Evolutionary conservation across 2,329 filamentous ascomycete species (phyloP).

Genomic region (Grosmannia serpens): DNA sequence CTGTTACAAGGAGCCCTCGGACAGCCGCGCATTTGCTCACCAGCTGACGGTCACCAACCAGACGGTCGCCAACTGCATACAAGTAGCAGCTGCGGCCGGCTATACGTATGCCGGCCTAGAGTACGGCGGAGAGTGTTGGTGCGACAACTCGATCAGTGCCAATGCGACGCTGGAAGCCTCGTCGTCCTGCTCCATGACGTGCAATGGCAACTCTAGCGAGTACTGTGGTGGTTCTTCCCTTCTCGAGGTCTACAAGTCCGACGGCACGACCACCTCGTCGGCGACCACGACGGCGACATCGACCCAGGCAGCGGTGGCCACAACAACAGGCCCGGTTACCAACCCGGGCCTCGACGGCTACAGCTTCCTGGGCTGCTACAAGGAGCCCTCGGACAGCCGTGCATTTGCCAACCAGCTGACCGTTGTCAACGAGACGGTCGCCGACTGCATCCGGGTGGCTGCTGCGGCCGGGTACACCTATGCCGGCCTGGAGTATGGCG

Average conservation of each 20-base stretch:
- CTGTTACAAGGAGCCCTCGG: slow-evolving; percentile 20
- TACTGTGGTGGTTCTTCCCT: slow-evolving; percentile 2
- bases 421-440: slow-evolving; percentile 12
- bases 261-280: neutral
- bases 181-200: slow-evolving; percentile 17
- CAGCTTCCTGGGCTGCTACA: slow-evolving; percentile 23
- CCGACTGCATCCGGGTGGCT: slow-evolving; percentile 11
- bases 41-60: slow-evolving; percentile 8
- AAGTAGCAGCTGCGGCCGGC: slow-evolving; percentile 11
- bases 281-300: neutral
- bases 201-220: slow-evolving; percentile 9
- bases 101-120: slow-evolving; percentile 39
- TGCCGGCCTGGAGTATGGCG: slow-evolving; percentile 39
- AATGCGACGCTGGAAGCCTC: slow-evolving; percentile 11
- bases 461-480: slow-evolving; percentile 26
- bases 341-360: slow-evolving; percentile 23
- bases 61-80: slow-evolving; percentile 15
- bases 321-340: slow-evolving; percentile 14
- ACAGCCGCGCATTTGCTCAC: slow-evolving; percentile 11
- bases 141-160: slow-evolving; percentile 10
- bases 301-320: neutral
- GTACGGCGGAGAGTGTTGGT: slow-evolving; percentile 31
- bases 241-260: slow-evolving; percentile 1
- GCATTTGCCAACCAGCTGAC: slow-evolving; percentile 11
- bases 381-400: slow-evolving; percentile 12